Evolutionary conservation across 2,329 filamentous ascomycete genomes (phyloP).

Genomic region (Acrocalymma vagum): DNA sequence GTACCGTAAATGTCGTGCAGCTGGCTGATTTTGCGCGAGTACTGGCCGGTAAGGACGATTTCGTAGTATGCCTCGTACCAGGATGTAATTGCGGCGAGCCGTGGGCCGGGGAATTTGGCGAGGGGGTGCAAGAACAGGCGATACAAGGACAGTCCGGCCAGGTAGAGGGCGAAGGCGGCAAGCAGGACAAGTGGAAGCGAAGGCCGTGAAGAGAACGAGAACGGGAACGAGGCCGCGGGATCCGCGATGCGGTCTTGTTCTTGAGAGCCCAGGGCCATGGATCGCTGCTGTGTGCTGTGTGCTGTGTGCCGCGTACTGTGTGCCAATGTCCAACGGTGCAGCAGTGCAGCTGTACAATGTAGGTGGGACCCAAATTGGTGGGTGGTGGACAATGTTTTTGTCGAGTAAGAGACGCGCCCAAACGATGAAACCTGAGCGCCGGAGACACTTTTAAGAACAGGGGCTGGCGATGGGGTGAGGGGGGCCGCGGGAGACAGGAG

Average conservation of each 20-base stretch:
- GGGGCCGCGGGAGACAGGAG: too few species aligned
- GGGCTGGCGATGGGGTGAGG: too few species aligned
- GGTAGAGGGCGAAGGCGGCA: slow-evolving; percentile 21
- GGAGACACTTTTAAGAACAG: too few species aligned
- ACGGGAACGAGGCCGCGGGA: too few species aligned
- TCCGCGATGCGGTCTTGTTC: slow-evolving; percentile 1
- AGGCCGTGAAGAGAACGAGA: too few species aligned
- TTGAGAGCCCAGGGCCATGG: slow-evolving; percentile 22
- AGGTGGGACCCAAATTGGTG: too few species aligned
- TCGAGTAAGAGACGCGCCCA: too few species aligned
- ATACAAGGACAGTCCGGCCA: slow-evolving; percentile 40
- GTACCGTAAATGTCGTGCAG: slow-evolving; percentile 44
- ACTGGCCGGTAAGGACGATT: slow-evolving; percentile 40
- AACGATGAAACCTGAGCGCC: too few species aligned
- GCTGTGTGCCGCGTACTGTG: too few species aligned
- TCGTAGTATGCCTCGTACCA: slow-evolving; percentile 49
- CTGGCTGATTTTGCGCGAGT: slow-evolving; percentile 37
- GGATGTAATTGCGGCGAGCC: slow-evolving; percentile 36
- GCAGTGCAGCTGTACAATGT: too few species aligned
- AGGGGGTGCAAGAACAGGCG: slow-evolving; percentile 56
- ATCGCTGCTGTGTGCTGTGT: slow-evolving; percentile 2
- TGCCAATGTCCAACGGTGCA: too few species aligned
- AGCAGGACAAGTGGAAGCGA: slow-evolving; percentile 19
- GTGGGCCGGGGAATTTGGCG: slow-evolving; percentile 54
- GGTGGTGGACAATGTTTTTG: too few species aligned